Evolutionary conservation across 441 rosid genomes (phyloP).

Genomic region (Erodium trifolium): DNA sequence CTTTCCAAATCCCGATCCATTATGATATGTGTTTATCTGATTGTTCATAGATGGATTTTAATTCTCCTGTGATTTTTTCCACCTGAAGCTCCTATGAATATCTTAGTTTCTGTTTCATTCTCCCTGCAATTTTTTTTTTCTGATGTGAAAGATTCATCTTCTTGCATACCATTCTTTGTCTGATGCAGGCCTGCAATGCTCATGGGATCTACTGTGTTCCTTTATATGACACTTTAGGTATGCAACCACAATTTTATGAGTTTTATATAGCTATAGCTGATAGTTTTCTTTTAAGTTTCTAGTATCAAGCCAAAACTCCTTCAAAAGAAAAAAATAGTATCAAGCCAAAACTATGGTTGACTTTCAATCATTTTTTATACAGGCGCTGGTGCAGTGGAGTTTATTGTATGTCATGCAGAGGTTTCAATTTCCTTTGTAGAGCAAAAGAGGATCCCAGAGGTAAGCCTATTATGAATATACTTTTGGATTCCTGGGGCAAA

Average conservation of each 20-base stretch:
- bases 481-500: not conserved
- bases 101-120: not conserved
- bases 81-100: not conserved
- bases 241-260: conserved; percentile 8
- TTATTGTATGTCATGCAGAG: conserved; percentile 75
- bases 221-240: conserved; percentile 89
- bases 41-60: too few species aligned
- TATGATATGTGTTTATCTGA: not conserved
- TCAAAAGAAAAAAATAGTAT: too few species aligned
- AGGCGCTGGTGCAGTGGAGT: conserved; percentile 92
- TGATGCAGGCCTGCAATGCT: conserved; percentile 93
- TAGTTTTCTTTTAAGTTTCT: not conserved
- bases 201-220: conserved; percentile 93
- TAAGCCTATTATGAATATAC: conserved; percentile 20
- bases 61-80: not conserved
- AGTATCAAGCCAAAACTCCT: not conserved
- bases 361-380: conserved; percentile 10
- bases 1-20: not conserved
- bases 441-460: conserved; percentile 84
- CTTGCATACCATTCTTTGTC: conserved; percentile 1
- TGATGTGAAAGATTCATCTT: not conserved
- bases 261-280: not conserved
- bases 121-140: not conserved
- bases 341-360: not conserved
- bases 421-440: conserved; percentile 80